These are phyloP conservation scores for Carex kokanica DNA, from an alignment of 176 grass and related monocot genomes.

Conservation along the genomic window DNA sequence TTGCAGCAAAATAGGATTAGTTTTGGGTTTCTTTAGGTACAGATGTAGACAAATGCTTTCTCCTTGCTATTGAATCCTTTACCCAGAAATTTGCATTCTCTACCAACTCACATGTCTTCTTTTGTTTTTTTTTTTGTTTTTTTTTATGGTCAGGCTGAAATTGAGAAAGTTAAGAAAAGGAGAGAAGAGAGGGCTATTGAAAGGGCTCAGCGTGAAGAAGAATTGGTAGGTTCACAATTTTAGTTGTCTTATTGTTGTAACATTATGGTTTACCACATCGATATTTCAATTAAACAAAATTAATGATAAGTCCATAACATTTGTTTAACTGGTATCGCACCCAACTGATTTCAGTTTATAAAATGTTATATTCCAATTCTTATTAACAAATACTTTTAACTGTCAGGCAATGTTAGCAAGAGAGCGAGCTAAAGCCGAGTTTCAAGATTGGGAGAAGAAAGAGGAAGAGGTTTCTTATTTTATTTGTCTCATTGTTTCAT, in stretches of 20 bases:
- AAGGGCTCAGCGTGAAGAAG: conserved; percentile 95
- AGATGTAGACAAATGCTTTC: background rate
- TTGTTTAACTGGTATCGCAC: background rate
- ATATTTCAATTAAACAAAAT: background rate
- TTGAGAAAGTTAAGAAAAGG: conserved; percentile 99
- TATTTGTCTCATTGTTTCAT: background rate
- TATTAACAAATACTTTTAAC: conserved; percentile 16
- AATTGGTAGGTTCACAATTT: conserved; percentile 58
- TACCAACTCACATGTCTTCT: background rate
- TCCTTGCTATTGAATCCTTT: background rate
- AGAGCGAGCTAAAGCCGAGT: conserved; percentile 87
- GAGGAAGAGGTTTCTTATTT: conserved; percentile 77
- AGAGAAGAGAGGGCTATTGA: conserved; percentile 97
- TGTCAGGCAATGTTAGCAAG: conserved; percentile 72
- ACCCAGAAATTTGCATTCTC: background rate
- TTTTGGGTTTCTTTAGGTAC: background rate
- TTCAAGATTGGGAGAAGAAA: conserved; percentile 99
- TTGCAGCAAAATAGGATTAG: background rate
- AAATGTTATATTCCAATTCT: background rate
- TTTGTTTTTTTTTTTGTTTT: background rate
- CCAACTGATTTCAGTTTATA: background rate
- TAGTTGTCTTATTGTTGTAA: background rate
- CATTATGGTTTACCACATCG: background rate
- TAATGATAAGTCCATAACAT: background rate
- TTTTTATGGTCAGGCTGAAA: conserved; percentile 66